Evolutionary conservation across 352 stramenopile species (phyloP), one percentile per base, ranked within the genome.

Genomic region (Aphanomyces invadans): DNA sequence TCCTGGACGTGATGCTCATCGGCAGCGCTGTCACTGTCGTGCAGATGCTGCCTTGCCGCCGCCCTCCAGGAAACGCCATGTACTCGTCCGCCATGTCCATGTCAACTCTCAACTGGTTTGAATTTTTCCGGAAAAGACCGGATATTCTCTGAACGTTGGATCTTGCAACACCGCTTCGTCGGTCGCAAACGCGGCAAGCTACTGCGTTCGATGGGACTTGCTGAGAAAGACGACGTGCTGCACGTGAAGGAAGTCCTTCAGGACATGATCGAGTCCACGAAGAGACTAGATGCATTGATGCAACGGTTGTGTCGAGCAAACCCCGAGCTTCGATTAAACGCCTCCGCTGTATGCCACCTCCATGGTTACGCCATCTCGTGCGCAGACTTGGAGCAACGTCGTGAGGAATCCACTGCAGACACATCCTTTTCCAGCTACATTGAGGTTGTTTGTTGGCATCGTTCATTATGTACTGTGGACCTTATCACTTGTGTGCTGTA

Each of bases 21-120:
- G 83, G 81, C 56, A 87, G 78, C 31, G 85, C 71, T 38, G 79
- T 86, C 32, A 92, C 74, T 26, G 70, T 75, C 9, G 75, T 75
- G 71, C 80, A 88, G 54, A 87, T 19, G 46, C 5, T 65, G 3
- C 17, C 11, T 21, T 48, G 28, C 12, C 19, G 59, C 2, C 26
- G 31, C 10, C 28, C 28, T n/a, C n/a, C n/a, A n/a, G 59, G 59
- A 15, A 65, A 65, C 1, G 59, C 59, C 59, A 55, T 56, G 59
- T 65, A 65, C 26, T 23, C 17, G 23, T 48, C 42, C 12, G 49
- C 49, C 49, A 57, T 57, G 21, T 1, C 15, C 15, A n/a, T n/a
- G n/a, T n/a, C n/a, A n/a, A n/a, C n/a, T n/a, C 21, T 57, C 11
- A 21, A 32, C 4, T 21, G 49, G 11, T 57, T 29, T 57, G 12